Base-by-base conservation (phyloP, 1,139 yeast genomes). In the Sugiyamaella novakii region DNA sequence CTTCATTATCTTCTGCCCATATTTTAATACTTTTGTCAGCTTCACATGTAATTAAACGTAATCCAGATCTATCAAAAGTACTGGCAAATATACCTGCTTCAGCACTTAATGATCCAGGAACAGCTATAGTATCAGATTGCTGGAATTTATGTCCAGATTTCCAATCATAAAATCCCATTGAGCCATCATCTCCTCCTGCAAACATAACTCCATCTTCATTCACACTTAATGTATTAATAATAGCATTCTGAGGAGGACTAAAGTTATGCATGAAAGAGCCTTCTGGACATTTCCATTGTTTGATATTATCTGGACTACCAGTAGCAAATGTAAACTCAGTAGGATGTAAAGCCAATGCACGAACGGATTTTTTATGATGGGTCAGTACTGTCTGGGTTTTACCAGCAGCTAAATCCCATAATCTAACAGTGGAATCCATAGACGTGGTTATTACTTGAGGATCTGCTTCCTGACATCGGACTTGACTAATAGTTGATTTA, bases 361-460 rank as follows among this genome's bases (percentile, higher is more conserved):
- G 75, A 1, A 94, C 85, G 35, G 94, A 78, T 62, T 87, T 86
- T 37, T 83, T 76, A 67, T 92, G 98, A 57, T 89, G 95, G 0
- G 98, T 89, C 22, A 92, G 65, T 0, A 79, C 79, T 3, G 80
- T 71, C 54, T 67, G 67, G 3, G 84, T 72, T 58, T 79, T 81
- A 1, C 87, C 89, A 4, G 84, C 82, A 0, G 83, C 77, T 24
- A 88, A 67, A 66, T 94, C 98, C 97, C 97, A 94, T 19, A 91
- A 69, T 52, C 92, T 72, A 2, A 92, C 79, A 0, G 97, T 87
- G 0, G 86, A 76, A 66, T 94, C 98, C 77, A 82, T 82, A 0
- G 96, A 85, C 25, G 92, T 80, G 19, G 95, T 79, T 7, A 91
- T 71, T 1, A 94, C 74, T 64, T 92, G 98, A 0, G 98, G 98